A percentile compares a stretch with the other conserved stretches of the same genome.
phyloP scores from a whole-genome alignment of 169 alveolate genomes.

The Plasmodium billcollinsi region DNA sequence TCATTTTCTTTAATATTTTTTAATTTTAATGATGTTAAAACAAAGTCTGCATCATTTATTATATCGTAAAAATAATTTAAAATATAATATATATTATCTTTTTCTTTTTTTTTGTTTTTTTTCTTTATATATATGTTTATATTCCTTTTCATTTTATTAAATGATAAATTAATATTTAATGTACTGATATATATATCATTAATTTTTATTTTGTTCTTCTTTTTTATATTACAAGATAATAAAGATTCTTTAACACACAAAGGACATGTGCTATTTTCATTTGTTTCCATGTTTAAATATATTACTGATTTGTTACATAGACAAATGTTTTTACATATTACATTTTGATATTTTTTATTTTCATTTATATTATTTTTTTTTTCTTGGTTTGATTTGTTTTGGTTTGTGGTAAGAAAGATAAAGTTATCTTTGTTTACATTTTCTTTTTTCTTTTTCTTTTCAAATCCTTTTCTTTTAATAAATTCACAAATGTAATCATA shows the following conservation, averaged over 20 bases:
- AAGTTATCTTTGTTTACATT: no score
- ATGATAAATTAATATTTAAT: constrained; percentile 2
- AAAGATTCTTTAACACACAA: background rate
- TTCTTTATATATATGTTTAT: constrained; percentile 18
- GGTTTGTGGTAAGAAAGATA: no score
- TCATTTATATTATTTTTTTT: no score
- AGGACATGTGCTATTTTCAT: background rate
- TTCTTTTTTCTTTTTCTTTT: background rate
- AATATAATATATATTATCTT: background rate
- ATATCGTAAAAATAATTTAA: constrained; percentile 6
- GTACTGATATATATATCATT: background rate
- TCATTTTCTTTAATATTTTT: constrained; percentile 20
- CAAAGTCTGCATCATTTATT: constrained; percentile 35
- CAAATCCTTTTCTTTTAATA: background rate
- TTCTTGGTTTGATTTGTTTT: no score
- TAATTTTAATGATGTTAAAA: constrained; percentile 9
- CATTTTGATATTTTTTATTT: no score
- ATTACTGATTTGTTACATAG: no score
- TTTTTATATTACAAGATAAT: background rate
- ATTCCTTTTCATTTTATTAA: constrained; percentile 9
- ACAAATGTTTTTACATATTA: no score
- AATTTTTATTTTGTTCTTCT: constrained; percentile 23
- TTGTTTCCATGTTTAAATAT: no score
- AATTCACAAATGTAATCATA: constrained; percentile 19
- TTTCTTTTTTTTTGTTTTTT: constrained; percentile 8